Conservation (phyloP, 768 basidiomycete species). For the Tulasnella sp. region DNA sequence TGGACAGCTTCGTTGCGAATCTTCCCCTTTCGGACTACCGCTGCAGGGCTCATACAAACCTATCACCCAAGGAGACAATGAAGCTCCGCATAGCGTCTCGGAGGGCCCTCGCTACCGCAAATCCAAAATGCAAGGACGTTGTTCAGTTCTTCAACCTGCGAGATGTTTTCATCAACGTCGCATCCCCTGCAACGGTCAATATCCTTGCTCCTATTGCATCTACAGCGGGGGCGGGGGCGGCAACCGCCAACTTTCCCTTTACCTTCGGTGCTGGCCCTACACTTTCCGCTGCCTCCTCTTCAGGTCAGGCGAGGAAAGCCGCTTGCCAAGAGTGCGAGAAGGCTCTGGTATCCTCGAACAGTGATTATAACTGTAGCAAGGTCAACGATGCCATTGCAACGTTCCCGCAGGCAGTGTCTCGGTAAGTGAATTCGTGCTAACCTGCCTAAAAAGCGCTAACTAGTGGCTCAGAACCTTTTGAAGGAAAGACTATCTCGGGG, state of each 20-base stretch:
- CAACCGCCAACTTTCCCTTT: too few species aligned
- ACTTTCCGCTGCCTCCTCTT: too few species aligned
- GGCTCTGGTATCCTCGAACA: background rate
- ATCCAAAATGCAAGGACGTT: slow-evolving; percentile 3
- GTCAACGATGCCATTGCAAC: background rate
- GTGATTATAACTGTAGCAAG: background rate
- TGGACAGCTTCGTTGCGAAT: background rate
- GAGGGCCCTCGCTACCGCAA: background rate
- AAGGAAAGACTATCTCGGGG: background rate
- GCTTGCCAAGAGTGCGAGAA: background rate
- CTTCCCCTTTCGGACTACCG: background rate
- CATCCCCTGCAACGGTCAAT: background rate
- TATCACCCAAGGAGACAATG: background rate
- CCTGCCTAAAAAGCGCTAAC: background rate
- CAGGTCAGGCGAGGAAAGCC: background rate
- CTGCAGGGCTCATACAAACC: background rate
- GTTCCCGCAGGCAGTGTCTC: background rate
- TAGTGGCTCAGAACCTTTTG: background rate
- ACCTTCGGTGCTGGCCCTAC: too few species aligned
- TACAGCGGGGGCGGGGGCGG: too few species aligned
- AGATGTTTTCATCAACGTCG: background rate
- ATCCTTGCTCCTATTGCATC: too few species aligned
- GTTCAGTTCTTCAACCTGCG: slow-evolving; percentile 9
- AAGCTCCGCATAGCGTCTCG: background rate
- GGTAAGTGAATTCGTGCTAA: background rate